Evolutionary conservation across 306 rosid genomes (phyloP).

Genomic region (Glycine soja): DNA sequence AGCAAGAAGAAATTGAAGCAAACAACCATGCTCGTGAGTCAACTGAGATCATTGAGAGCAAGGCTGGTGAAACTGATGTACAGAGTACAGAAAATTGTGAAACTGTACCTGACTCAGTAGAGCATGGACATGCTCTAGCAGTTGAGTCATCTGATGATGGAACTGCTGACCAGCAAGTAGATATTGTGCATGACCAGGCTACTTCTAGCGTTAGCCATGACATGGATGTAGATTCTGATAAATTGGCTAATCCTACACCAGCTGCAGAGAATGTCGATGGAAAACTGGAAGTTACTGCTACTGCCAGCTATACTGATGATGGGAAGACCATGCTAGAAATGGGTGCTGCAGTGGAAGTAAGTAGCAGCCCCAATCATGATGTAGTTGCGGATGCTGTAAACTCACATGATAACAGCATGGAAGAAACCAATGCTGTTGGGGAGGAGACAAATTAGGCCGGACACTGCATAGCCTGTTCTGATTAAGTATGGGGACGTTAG

Average conservation of each 20-base stretch:
- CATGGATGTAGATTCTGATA: conserved; percentile 45
- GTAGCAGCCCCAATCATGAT: conserved; percentile 1
- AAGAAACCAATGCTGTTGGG: conserved; percentile 38
- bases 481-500: neutral
- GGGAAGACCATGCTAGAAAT: neutral
- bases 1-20: conserved; percentile 59
- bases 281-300: neutral
- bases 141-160: conserved; percentile 45
- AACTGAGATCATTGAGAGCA: conserved; percentile 50
- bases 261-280: conserved; percentile 32
- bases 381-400: conserved; percentile 37
- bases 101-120: conserved; percentile 35
- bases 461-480: conserved; percentile 1
- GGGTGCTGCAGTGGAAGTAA: conserved; percentile 30
- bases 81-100: conserved; percentile 39
- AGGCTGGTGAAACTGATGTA: conserved; percentile 34
- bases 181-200: conserved; percentile 35
- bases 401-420: conserved; percentile 27
- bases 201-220: conserved; percentile 26
- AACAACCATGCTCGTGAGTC: conserved; percentile 49
- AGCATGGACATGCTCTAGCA: conserved; percentile 43
- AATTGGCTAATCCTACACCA: conserved; percentile 26
- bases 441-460: conserved; percentile 28
- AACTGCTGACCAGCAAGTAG: conserved; percentile 47
- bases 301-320: neutral